These are phyloP conservation scores for Lactifluus hygrophoroides DNA, from an alignment of 768 basidiomycete species.

Conservation along the genomic window DNA sequence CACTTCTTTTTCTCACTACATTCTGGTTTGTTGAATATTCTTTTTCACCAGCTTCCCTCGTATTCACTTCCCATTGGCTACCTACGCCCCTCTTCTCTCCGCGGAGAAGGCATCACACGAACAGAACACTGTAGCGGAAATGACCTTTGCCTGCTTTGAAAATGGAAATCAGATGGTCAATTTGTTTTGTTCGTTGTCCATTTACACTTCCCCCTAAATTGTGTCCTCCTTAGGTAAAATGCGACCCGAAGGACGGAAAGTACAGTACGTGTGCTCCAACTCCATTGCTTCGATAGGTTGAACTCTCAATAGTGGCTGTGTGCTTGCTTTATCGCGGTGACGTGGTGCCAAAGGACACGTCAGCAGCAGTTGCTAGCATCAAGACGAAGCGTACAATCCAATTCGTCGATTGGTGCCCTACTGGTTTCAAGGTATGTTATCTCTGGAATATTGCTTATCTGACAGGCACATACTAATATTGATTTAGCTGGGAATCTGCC, in stretches of 20 bases:
- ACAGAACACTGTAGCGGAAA: slow-evolving; percentile 94
- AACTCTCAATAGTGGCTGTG: slow-evolving; percentile 62
- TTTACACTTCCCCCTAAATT: slow-evolving; percentile 5
- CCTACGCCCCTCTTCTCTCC: slow-evolving; percentile 92
- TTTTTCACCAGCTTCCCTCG: slow-evolving; percentile 69
- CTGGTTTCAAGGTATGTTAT: slow-evolving; percentile 74
- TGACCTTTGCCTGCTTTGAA: slow-evolving; percentile 99
- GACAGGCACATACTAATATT: slow-evolving; percentile 22
- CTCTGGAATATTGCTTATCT: not conserved
- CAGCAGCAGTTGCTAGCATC: slow-evolving; percentile 85
- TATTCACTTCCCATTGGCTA: slow-evolving; percentile 97
- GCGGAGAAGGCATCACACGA: slow-evolving; percentile 93
- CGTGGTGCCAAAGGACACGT: slow-evolving; percentile 93
- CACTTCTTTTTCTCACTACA: not conserved
- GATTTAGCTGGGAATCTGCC: slow-evolving; percentile 86
- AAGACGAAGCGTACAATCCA: slow-evolving; percentile 98
- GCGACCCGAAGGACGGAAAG: slow-evolving; percentile 96
- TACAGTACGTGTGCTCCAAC: slow-evolving; percentile 60
- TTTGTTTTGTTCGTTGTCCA: not conserved
- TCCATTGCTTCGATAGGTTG: not conserved
- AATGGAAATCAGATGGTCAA: slow-evolving; percentile 86
- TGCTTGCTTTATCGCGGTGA: slow-evolving; percentile 91
- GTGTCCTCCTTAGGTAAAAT: slow-evolving; percentile 44
- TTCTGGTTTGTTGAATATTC: not conserved
- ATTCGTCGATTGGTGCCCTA: slow-evolving; percentile 97